Base-by-base conservation (phyloP, 2,329 filamentous ascomycete species). In the Colletotrichum trifolii region DNA sequence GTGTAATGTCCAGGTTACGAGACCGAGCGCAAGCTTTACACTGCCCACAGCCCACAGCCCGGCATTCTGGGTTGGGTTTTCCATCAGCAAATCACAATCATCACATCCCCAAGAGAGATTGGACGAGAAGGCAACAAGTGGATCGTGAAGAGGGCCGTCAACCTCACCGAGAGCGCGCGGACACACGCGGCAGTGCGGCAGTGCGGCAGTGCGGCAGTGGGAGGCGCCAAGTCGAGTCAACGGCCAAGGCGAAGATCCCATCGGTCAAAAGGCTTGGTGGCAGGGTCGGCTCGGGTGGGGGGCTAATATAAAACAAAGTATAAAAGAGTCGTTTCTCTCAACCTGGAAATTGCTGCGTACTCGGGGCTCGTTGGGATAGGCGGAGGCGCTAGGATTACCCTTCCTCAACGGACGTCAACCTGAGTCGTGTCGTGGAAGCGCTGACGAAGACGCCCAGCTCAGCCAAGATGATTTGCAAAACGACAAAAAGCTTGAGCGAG, bases 401-500 rank as follows among this genome's bases (percentile, higher is more conserved):
- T 12, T 47, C 15, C 40, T 9, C 15, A 38, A 35, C 7, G 25
- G 25, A 42, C 35, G 17, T 33, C 12, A n/a, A 42, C 25, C 11
- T 59, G 47, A 59, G 36, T 63, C 60, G 35, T 58, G 60, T 35
- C n/a, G 8, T 33, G 42, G n/a, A 17, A 6, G 25, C 8, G 2
- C 33, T 6, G 15, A n/a, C 39, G 53, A 25, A 5, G 25, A 25
- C 25, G 25, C 25, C 25, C 17, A 42, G 17, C 11, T 8, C 25
- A 45, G 54, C 46, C 46, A 47, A 63, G 54, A 46, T 38, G 54
- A 63, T 52, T 59, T 58, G n/a, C 45, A 34, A 52, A 42, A 59
- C 25, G 25, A 25, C 8, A 17, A 47, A 58, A 58, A 47, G 60
- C 54, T 59, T 63, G 35, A 38, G n/a, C 38, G 38, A 9, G 11